phyloP scores from a whole-genome alignment of 2,329 filamentous ascomycete genomes.

The Alternaria triticimaculans region DNA sequence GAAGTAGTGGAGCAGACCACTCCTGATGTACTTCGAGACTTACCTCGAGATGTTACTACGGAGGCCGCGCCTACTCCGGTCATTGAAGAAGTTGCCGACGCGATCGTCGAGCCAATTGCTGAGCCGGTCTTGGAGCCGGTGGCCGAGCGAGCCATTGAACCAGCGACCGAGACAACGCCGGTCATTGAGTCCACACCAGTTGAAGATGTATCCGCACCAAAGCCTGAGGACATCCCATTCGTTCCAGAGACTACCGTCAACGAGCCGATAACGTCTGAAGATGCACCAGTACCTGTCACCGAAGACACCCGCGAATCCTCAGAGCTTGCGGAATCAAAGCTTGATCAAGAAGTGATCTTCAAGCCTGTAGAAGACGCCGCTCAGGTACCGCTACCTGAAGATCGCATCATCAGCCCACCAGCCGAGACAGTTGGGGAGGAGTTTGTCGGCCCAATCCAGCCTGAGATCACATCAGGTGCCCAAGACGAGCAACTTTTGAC shows the following conservation, averaged over 20 bases:
- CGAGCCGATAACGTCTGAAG: background rate
- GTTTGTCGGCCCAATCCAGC: background rate
- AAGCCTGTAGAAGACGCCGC: conserved; percentile 11
- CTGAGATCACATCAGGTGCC: background rate
- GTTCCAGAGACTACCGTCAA: background rate
- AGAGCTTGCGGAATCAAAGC: background rate
- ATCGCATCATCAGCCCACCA: background rate
- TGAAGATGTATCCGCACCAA: background rate
- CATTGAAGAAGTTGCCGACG: background rate
- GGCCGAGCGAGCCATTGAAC: background rate
- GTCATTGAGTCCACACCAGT: background rate
- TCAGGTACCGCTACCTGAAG: conserved; percentile 8
- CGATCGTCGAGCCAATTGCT: background rate
- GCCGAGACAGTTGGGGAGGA: background rate
- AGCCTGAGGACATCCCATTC: background rate
- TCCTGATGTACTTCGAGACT: background rate
- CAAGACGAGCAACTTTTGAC: background rate
- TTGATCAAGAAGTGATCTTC: background rate
- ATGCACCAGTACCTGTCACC: background rate
- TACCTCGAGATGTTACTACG: background rate
- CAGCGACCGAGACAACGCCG: background rate
- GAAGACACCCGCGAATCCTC: background rate
- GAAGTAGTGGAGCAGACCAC: conserved; percentile 14
- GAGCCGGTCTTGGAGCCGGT: background rate
- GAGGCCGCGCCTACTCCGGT: background rate